Evolutionary conservation across 805 yeast genomes (phyloP).

Genomic region (Tetrapisispora namnaoensis): DNA sequence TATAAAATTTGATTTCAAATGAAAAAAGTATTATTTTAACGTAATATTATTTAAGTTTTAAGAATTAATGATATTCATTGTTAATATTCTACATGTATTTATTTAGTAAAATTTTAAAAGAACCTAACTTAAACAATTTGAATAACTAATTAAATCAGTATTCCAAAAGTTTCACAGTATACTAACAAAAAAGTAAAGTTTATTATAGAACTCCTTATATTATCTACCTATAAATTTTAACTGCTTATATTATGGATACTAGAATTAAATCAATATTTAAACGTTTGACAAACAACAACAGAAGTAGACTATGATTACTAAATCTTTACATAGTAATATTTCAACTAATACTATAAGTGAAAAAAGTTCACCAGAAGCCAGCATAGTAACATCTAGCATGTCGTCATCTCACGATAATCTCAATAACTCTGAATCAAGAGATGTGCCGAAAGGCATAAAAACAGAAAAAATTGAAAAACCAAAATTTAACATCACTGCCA

Average conservation of each 20-base stretch:
- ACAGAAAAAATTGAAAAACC: neutral
- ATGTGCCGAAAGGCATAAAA: neutral
- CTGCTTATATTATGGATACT: neutral
- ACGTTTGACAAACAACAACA: too few relatives aligned
- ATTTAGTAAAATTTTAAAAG: too few relatives aligned
- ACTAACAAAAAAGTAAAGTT: neutral
- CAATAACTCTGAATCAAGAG: neutral
- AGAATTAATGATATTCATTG: too few relatives aligned
- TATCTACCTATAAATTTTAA: neutral
- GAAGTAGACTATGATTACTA: neutral
- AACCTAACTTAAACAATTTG: neutral
- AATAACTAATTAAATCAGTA: too few relatives aligned
- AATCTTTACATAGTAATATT: neutral
- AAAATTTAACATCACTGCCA: constrained; percentile 22
- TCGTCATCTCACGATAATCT: neutral
- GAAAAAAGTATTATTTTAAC: too few relatives aligned
- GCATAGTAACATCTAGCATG: neutral
- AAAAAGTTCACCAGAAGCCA: neutral
- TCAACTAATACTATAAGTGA: neutral
- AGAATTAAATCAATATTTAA: too few relatives aligned
- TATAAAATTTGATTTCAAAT: too few relatives aligned
- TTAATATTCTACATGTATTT: too few relatives aligned
- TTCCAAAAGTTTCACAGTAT: neutral
- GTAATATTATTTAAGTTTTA: too few relatives aligned
- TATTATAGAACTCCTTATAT: too few relatives aligned